Conservation (phyloP, 768 basidiomycete species). For the Phallus indusiatus region DNA sequence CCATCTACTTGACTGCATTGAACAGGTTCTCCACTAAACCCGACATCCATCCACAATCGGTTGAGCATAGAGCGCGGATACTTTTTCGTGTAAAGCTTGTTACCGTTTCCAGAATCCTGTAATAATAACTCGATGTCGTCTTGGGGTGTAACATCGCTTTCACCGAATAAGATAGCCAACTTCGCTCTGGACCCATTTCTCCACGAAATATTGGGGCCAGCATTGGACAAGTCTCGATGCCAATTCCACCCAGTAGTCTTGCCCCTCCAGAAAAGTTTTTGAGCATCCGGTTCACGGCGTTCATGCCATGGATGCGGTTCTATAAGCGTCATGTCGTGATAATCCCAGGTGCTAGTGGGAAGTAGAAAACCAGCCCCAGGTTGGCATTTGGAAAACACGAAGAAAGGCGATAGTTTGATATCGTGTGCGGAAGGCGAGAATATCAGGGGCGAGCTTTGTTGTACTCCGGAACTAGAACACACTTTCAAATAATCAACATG, state of each 20-base stretch:
- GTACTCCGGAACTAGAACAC: conserved; percentile 1
- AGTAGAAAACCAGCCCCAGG: conserved; percentile 7
- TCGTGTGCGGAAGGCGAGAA: background rate
- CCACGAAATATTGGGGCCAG: conserved; percentile 13
- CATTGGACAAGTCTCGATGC: conserved; percentile 32
- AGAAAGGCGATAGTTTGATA: conserved; percentile 1
- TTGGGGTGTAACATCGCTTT: background rate
- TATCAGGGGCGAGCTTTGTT: background rate
- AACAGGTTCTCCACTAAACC: conserved; percentile 38
- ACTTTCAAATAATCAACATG: background rate
- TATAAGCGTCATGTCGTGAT: background rate
- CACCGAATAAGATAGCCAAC: background rate
- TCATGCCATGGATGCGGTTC: conserved; percentile 45
- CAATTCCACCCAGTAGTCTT: conserved; percentile 58
- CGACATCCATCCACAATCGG: conserved; percentile 51
- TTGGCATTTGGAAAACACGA: conserved; percentile 12
- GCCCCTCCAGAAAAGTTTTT: conserved; percentile 63
- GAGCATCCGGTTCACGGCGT: conserved; percentile 37
- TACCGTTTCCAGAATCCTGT: background rate
- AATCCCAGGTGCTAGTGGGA: background rate
- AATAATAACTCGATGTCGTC: background rate
- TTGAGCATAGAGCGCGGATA: conserved; percentile 30
- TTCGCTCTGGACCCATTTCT: conserved; percentile 3
- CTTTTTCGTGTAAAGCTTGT: conserved; percentile 1
- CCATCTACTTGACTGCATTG: conserved; percentile 30